Evolutionary conservation across 495 filamentous ascomycete genomes (phyloP).

Genomic region (Cetradonia linearis): DNA sequence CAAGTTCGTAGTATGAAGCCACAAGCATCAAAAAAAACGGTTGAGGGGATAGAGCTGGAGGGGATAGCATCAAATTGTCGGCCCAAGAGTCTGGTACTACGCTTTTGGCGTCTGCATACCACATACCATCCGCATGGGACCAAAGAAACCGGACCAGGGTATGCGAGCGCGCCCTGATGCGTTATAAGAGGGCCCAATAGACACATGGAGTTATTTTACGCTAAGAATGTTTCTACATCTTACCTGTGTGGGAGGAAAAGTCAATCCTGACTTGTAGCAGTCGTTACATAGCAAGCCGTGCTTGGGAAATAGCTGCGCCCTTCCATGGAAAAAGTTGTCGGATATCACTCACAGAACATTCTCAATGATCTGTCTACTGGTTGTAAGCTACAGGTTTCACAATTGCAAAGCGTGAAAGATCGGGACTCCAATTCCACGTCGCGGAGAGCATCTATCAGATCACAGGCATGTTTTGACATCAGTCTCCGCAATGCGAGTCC

Average conservation of each 20-base stretch:
- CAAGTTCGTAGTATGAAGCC: rapidly evolving
- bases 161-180: neutral
- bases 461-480: neutral
- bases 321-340: neutral
- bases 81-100: neutral
- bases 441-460: neutral
- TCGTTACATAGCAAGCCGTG: neutral
- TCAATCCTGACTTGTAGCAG: too few relatives aligned
- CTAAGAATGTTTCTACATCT: too few relatives aligned
- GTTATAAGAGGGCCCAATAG: neutral
- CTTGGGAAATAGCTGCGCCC: neutral
- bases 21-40: rapidly evolving
- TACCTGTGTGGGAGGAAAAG: too few relatives aligned
- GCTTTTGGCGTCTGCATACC: neutral
- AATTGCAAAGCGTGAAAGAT: neutral
- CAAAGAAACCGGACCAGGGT: neutral
- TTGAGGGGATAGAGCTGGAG: neutral
- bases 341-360: neutral
- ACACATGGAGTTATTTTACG: neutral
- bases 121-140: neutral
- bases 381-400: neutral
- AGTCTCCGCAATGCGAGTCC: neutral
- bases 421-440: neutral
- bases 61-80: too few relatives aligned
- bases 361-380: neutral